Evolutionary conservation across 192 early-diverging fungal genomes (phyloP).

Genomic region (Coemansia sp.): DNA sequence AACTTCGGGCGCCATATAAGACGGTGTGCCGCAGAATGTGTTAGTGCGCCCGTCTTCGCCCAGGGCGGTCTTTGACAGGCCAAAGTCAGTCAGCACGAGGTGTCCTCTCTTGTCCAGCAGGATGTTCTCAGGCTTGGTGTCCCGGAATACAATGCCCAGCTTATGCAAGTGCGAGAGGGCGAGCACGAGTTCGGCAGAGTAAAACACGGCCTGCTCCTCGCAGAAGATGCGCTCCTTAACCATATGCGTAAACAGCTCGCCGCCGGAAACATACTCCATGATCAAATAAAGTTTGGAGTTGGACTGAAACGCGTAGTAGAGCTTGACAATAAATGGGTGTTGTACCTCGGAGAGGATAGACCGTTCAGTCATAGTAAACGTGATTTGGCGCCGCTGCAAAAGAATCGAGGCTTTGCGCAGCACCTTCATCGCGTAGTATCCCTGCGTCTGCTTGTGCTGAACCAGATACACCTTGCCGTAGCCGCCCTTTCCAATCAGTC

Average conservation of each 20-base stretch:
- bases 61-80: conserved; percentile 74
- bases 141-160: conserved; percentile 88
- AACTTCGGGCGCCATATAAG: conserved; percentile 86
- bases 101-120: conserved; percentile 76
- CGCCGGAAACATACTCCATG: conserved; percentile 87
- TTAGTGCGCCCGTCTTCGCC: conserved; percentile 58
- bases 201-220: conserved; percentile 86
- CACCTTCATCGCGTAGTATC: conserved; percentile 90
- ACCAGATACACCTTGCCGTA: conserved; percentile 89
- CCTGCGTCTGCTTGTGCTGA: conserved; percentile 59
- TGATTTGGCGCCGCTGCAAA: conserved; percentile 75
- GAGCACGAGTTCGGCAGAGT: conserved; percentile 82
- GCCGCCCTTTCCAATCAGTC: conserved; percentile 70
- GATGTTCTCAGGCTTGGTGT: conserved; percentile 75
- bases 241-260: conserved; percentile 93
- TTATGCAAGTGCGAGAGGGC: conserved; percentile 86
- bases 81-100: conserved; percentile 91
- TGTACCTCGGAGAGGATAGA: conserved; percentile 81
- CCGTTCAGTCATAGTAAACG: conserved; percentile 85
- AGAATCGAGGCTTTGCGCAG: conserved; percentile 86
- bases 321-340: conserved; percentile 91
- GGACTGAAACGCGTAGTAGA: conserved; percentile 93
- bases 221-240: conserved; percentile 59
- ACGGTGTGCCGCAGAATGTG: conserved; percentile 88
- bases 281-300: conserved; percentile 84